Evolutionary conservation across 805 yeast genomes (phyloP), one percentile per base, ranked within the genome.

Genomic region (Candida pseudoglaebosa): DNA sequence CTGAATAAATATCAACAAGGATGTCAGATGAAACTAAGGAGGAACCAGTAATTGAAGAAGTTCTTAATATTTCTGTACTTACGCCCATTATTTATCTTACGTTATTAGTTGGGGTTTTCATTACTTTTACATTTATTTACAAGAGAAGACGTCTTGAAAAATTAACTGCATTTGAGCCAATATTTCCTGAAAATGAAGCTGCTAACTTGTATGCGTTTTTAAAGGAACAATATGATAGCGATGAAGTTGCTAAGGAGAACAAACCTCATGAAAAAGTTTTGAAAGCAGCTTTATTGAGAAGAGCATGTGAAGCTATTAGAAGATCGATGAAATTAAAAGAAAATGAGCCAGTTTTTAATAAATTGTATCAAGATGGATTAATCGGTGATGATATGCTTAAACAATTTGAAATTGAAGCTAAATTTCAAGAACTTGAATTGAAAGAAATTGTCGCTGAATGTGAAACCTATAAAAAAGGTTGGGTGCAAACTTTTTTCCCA

Each of bases 361-460:
- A 75, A 39, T 68, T 93, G 43, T 90, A 89, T 58, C 91, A 90
- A 55, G 78, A 78, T 38, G 98, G 98, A 0, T 79, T 89, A 13
- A 81, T 93, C 45, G 97, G 97, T 24, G 98, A 93, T 53, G 95
- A 85, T 38, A 68, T 86, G 24, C 84, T 78, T 73, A 83, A 84
- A 58, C 81, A 93, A 50, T 89, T 76, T 60, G 81, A 79, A 48
- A 75, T 87, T 36, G 89, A 87, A 47, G 76, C 75, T 41, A 86
- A 87, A 61, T 58, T 89, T 44, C 84, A 84, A 50, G 95, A 89
- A 52, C 56, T 83, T 19, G 98, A 93, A 61, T 65, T 93, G 47
- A 77, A 80, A 58, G 90, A 82, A 42, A 70, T 88, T 34, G 81
- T 85, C 4, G 64, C 59, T 39, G 96, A 87, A 61, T 88, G 93